Evolutionary conservation across 2,329 filamentous ascomycete species (phyloP).

Genomic region (Neurospora sp.): DNA sequence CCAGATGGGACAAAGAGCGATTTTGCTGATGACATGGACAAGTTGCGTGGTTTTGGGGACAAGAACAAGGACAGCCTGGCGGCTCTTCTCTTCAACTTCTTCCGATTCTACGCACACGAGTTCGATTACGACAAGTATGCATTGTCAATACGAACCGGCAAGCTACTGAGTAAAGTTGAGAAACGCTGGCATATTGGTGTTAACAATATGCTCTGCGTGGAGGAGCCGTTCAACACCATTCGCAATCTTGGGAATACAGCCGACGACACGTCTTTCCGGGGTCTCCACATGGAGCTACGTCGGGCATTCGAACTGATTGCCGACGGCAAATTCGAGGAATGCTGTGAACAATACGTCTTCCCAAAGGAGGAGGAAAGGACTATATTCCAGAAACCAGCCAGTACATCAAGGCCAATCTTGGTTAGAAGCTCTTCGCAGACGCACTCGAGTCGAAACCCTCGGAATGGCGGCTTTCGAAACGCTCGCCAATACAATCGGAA

Average conservation of each 20-base stretch:
- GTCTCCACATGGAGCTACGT: slow-evolving; percentile 80
- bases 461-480: slow-evolving; percentile 36
- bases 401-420: slow-evolving; percentile 44
- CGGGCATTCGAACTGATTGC: slow-evolving; percentile 78
- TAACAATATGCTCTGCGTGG: slow-evolving; percentile 83
- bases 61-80: slow-evolving; percentile 76
- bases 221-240: slow-evolving; percentile 87
- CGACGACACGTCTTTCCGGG: slow-evolving; percentile 87
- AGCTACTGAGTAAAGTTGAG: slow-evolving; percentile 65
- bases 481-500: slow-evolving; percentile 33
- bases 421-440: slow-evolving; percentile 53
- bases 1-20: slow-evolving; percentile 58
- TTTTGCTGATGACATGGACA: slow-evolving; percentile 79
- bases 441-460: slow-evolving; percentile 37
- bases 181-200: slow-evolving; percentile 78
- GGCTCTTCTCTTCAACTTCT: slow-evolving; percentile 88
- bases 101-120: slow-evolving; percentile 88
- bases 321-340: slow-evolving; percentile 67
- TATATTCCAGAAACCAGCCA: slow-evolving; percentile 46
- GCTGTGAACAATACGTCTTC: slow-evolving; percentile 80
- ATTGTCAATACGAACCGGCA: slow-evolving; percentile 76
- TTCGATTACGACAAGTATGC: slow-evolving; percentile 80
- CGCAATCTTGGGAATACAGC: slow-evolving; percentile 94
- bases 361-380: slow-evolving; percentile 66
- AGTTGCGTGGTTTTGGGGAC: slow-evolving; percentile 61